Evolutionary conservation across 1,284 basidiomycete genomes (phyloP).

Genomic region (Pseudomicrostroma phylloplanum): DNA sequence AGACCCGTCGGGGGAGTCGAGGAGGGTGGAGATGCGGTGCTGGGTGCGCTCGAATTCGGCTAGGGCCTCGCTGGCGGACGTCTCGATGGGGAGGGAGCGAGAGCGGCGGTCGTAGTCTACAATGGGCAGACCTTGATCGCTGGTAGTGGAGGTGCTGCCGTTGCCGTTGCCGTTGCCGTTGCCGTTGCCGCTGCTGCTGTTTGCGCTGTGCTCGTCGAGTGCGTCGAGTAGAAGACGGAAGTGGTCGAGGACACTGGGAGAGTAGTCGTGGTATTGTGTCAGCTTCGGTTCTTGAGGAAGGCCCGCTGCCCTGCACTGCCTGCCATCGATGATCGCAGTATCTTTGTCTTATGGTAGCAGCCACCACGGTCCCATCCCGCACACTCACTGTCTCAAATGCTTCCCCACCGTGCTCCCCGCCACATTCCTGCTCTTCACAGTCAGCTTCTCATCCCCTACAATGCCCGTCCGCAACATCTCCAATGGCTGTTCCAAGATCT

Average conservation of each 20-base stretch:
- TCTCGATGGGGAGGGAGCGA: constrained; percentile 25
- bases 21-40: not conserved
- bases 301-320: too few relatives aligned
- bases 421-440: constrained; percentile 24
- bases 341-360: too few relatives aligned
- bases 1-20: constrained; percentile 15
- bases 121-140: constrained; percentile 8
- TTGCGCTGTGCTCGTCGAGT: constrained; percentile 8
- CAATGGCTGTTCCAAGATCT: constrained; percentile 37
- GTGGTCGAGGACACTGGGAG: constrained; percentile 29
- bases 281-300: too few relatives aligned
- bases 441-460: constrained; percentile 23
- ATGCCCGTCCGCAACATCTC: constrained; percentile 21
- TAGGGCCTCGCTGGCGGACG: constrained; percentile 20
- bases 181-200: too few relatives aligned
- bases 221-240: constrained; percentile 32
- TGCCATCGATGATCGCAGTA: too few relatives aligned
- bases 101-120: constrained; percentile 39
- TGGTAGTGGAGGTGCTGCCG: too few relatives aligned
- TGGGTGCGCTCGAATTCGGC: constrained; percentile 21
- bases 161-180: too few relatives aligned
- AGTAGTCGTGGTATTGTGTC: not conserved
- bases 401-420: constrained; percentile 33
- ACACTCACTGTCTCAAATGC: constrained; percentile 35
- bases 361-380: not conserved